Evolutionary conservation across 192 early-diverging fungal species (phyloP), one percentile per base, ranked within the genome.

Genomic region (Podila minutissima): DNA sequence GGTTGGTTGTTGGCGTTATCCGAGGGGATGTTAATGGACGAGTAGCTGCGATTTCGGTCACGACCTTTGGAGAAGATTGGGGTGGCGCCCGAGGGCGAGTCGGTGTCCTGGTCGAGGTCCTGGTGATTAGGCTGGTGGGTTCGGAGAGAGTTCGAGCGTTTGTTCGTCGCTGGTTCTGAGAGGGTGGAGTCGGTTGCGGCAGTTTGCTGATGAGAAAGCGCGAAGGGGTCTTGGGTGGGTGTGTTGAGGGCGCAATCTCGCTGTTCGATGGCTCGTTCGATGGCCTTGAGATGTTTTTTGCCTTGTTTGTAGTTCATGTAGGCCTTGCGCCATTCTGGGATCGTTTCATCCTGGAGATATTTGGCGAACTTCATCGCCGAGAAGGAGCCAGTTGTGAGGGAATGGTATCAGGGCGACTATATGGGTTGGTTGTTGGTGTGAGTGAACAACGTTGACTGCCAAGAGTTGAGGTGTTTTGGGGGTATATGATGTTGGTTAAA

Each of bases 281-380:
- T 83, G 8, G 72, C 82, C 69, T 90, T 89, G 46, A 91, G 82
- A 62, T 75, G 62, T 66, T 86, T 88, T 69, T 92, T 92, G 37
- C 91, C 77, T 0, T 86, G 86, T 64, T 84, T 84, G 73, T 94
- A 94, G 71, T 92, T 87, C 35, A 91, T 78, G 22, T 83, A 83
- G 10, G 73, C 74, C 41, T 75, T 83, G 50, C 82, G 72, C 82
- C 82, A 83, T 50, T 83, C 82, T 22, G 82, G 82, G 13, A 83
- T 74, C 19, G 63, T 51, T 64, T 83, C 82, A 3, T 74, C 69
- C 17, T 76, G 82, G 31, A 83, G 82, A 33, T 72, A 28, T 29
- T 83, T 83, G 33, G 74, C 82, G 55, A 83, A 83, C 67, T 83
- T 83, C 82, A 83, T 83, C 4, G 28, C 28, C 41, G 41, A 46